Conservation (phyloP, 257 asterid genomes). For the Plantago ovata region DNA sequence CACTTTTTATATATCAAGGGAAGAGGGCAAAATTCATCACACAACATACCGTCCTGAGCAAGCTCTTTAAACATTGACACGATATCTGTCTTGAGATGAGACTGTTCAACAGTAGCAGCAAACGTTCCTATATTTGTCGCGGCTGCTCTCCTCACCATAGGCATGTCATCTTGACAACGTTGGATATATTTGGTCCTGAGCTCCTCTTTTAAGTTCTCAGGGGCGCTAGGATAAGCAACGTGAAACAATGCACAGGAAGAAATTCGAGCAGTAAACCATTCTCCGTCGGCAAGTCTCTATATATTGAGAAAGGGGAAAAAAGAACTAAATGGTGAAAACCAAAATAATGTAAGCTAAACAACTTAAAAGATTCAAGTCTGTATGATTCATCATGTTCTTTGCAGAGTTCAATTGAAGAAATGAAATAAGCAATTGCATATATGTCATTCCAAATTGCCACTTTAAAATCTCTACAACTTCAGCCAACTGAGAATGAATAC, state of each 20-base stretch:
- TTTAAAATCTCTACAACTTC: no score
- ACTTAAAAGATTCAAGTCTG: no score
- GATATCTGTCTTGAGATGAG: slow-evolving; percentile 24
- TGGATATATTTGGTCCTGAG: slow-evolving; percentile 27
- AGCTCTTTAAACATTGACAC: slow-evolving; percentile 48
- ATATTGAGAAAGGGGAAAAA: neutral
- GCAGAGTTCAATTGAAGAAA: no score
- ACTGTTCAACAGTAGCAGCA: slow-evolving; percentile 26
- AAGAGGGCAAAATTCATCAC: no score
- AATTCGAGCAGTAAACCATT: slow-evolving; percentile 56
- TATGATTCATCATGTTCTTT: no score
- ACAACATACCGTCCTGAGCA: slow-evolving; percentile 41
- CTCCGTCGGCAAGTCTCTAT: slow-evolving; percentile 49
- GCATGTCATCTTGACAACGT: slow-evolving; percentile 31
- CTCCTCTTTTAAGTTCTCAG: slow-evolving; percentile 31
- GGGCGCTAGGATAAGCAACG: slow-evolving; percentile 44
- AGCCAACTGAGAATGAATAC: no score
- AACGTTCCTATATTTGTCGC: slow-evolving; percentile 27
- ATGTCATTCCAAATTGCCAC: no score
- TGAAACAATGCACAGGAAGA: slow-evolving; percentile 54
- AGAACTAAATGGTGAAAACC: no score
- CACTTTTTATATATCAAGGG: no score
- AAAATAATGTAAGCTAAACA: no score
- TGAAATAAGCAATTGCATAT: no score
- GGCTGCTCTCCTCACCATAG: slow-evolving; percentile 32